Conservation (phyloP, 345 rosid genomes). For the Syzygium aromaticum region DNA sequence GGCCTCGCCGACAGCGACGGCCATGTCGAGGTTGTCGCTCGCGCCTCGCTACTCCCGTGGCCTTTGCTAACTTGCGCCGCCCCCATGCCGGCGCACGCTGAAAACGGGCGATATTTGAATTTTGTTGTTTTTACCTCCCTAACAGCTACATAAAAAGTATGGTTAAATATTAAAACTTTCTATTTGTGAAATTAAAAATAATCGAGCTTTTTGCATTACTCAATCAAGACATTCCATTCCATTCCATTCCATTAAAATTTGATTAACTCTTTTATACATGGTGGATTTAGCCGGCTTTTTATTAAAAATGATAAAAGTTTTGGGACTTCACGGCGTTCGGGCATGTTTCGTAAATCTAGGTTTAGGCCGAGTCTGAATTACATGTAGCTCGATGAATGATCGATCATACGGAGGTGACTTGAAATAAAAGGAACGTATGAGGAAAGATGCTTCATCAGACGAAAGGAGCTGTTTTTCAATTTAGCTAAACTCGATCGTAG, state of each 20-base stretch:
- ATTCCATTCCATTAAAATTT: neutral
- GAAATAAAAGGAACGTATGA: neutral
- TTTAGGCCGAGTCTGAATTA: neutral
- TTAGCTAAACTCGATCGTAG: rapidly evolving
- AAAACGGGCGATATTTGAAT: neutral
- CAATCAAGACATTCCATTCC: neutral
- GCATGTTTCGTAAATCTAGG: rapidly evolving
- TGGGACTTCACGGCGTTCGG: rapidly evolving
- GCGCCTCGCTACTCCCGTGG: too few species aligned
- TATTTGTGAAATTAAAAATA: neutral
- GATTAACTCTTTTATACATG: neutral
- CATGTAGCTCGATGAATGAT: rapidly evolving
- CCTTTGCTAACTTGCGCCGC: neutral
- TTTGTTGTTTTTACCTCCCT: neutral
- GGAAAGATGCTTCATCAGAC: neutral
- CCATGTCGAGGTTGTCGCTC: neutral
- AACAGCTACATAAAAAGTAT: neutral
- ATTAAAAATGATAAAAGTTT: too few species aligned
- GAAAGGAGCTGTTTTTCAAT: rapidly evolving
- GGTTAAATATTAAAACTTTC: neutral
- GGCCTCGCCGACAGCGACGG: neutral
- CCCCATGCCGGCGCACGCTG: neutral
- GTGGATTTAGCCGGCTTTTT: neutral
- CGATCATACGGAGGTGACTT: neutral
- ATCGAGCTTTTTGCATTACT: neutral